A percentile compares a stretch with the other conserved stretches of the same genome.
phyloP scores from a whole-genome alignment of 1,284 basidiomycete genomes.

The Cryptococcus sp. region DNA sequence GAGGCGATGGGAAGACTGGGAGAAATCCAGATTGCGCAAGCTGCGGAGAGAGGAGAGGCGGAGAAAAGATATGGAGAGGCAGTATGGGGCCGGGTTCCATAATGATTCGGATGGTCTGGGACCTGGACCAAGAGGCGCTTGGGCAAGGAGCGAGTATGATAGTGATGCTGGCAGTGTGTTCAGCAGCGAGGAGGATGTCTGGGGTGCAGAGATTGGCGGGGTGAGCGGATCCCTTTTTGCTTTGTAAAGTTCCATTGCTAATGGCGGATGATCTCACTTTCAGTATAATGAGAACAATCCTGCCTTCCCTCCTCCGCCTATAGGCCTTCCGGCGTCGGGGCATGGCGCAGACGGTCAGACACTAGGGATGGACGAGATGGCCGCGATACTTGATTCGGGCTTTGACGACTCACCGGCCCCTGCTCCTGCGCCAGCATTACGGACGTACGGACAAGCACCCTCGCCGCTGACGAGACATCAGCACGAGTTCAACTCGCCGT shows the following conservation, averaged over 20 bases:
- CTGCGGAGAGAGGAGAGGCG: slow-evolving; percentile 84
- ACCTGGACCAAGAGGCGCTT: slow-evolving; percentile 29
- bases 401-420: slow-evolving; percentile 68
- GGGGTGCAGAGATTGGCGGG: slow-evolving; percentile 64
- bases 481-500: slow-evolving; percentile 11
- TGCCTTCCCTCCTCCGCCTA: slow-evolving; percentile 77
- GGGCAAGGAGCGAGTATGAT: slow-evolving; percentile 50
- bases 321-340: slow-evolving; percentile 61
- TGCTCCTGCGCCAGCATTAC: slow-evolving; percentile 9
- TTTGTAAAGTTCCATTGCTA: not conserved
- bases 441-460: slow-evolving; percentile 17
- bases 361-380: slow-evolving; percentile 72
- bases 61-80: slow-evolving; percentile 73
- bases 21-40: slow-evolving; percentile 92
- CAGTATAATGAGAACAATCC: slow-evolving; percentile 79
- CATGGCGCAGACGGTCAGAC: slow-evolving; percentile 62
- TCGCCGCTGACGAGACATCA: slow-evolving; percentile 35
- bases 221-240: slow-evolving; percentile 49
- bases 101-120: slow-evolving; percentile 28
- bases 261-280: not conserved
- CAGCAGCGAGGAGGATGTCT: slow-evolving; percentile 90
- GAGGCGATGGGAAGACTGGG: slow-evolving; percentile 99
- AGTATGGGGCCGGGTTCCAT: slow-evolving; percentile 57
- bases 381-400: slow-evolving; percentile 83
- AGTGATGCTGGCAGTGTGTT: slow-evolving; percentile 67